Percentiles rank a stretch among this genome's conserved stretches.
Conservation (phyloP, 352 stramenopile species). For the Phytophthora europaea region DNA sequence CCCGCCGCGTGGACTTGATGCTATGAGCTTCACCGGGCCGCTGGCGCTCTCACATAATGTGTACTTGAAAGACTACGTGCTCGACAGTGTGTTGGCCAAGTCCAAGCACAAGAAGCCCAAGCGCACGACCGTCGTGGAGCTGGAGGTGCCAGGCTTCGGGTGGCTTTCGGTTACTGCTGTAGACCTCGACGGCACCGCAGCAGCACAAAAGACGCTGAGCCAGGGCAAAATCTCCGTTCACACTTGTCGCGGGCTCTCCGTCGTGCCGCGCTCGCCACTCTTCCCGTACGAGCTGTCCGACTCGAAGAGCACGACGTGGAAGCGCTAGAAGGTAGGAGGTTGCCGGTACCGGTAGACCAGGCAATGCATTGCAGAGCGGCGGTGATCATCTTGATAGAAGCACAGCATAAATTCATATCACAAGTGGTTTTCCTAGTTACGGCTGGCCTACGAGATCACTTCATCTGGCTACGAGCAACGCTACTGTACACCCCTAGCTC, state of each 20-base stretch:
- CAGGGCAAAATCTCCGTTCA: slow-evolving; percentile 71
- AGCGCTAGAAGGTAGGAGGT: slow-evolving; percentile 47
- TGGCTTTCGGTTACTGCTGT: slow-evolving; percentile 85
- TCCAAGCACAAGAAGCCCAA: slow-evolving; percentile 87
- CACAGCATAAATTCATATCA: slow-evolving; percentile 26
- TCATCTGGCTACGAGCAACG: slow-evolving; percentile 5
- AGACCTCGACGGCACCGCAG: slow-evolving; percentile 78
- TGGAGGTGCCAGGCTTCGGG: slow-evolving; percentile 84
- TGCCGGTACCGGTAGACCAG: not conserved
- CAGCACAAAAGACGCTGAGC: slow-evolving; percentile 71
- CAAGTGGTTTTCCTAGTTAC: slow-evolving; percentile 8
- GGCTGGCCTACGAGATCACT: not conserved
- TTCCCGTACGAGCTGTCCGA: slow-evolving; percentile 87
- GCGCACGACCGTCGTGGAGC: slow-evolving; percentile 80
- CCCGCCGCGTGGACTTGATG: slow-evolving; percentile 79
- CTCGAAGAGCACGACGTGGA: slow-evolving; percentile 83
- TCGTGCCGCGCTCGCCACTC: slow-evolving; percentile 66
- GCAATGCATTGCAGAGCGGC: not conserved
- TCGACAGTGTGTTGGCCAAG: slow-evolving; percentile 68
- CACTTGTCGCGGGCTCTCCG: slow-evolving; percentile 69
- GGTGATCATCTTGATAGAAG: slow-evolving; percentile 27
- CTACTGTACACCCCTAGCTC: not conserved
- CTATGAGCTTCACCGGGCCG: slow-evolving; percentile 79
- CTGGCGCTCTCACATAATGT: slow-evolving; percentile 65
- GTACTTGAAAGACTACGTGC: slow-evolving; percentile 76